Evolutionary conservation across 2,329 filamentous ascomycete species (phyloP), one percentile per base, ranked within the genome.

Genomic region (Colletotrichum siamense): DNA sequence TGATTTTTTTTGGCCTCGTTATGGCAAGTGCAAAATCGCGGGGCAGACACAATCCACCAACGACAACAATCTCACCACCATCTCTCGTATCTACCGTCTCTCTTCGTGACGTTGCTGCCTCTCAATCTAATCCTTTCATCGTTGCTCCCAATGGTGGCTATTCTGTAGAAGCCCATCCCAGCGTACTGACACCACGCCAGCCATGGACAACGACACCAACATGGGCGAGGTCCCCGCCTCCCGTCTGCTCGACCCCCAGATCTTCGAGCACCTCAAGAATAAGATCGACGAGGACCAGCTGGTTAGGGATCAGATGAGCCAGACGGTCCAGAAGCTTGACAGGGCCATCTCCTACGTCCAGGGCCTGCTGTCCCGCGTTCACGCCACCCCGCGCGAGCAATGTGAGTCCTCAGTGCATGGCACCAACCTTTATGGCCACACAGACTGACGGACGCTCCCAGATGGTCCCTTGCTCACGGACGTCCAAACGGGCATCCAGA

Each of bases 281-380:
- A 96, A 96, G 85, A 95, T 98, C 81, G 97, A 99, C 80, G 94
- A 98, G 84, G 97, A 99, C 83, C 90, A 92, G 10, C 89, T 91
- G 71, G 93, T 98, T 71, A 93, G 95, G 81, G 96, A 99, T 88
- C 92, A 95, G 81, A 91, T 99, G 73, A 92, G 93, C 79, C 93
- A 95, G 73, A 94, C 98, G 80, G 91, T 97, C 61, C 94, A 97
- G 83, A 91, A 90, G 57, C 91, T 99, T 49, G 95, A 98, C 82
- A 94, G 96, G 82, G 93, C 95, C 91, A 94, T 95, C 78, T 92
- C 95, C 80, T 93, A 92, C 77, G 94, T 94, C 26, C 95, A 96
- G 81, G 95, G 96, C 61, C 91, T 96, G 70, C 91, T 99, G 67
- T 97, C 96, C 49, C 91, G 95, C 82, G 95, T 97, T 66, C 97